A percentile compares a stretch with the other conserved stretches of the same genome.
These are phyloP conservation scores for Akanthomyces muscarius DNA, from an alignment of 2,329 filamentous ascomycete genomes.

Conservation along the genomic window DNA sequence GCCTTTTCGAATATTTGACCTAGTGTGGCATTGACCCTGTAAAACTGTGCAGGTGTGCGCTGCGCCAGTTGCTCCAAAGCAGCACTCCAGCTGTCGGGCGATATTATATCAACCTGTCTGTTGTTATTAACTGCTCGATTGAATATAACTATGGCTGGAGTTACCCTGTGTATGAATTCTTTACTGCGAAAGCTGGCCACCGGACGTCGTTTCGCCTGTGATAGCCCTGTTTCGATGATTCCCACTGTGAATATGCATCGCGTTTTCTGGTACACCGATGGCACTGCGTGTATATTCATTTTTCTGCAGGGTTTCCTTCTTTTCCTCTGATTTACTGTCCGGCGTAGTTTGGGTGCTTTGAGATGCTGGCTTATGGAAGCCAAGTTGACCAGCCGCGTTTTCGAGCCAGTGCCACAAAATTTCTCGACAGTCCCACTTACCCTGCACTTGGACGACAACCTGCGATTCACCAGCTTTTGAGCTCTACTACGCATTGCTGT, in stretches of 20 bases:
- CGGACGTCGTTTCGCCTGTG: conserved; percentile 1
- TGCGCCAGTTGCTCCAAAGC: conserved; percentile 50
- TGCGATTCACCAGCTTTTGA: background rate
- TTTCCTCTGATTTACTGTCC: background rate
- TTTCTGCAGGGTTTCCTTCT: background rate
- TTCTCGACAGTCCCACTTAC: conserved; percentile 12
- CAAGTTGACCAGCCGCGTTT: background rate
- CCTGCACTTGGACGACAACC: background rate
- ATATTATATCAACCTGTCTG: conserved; percentile 62
- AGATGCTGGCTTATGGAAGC: background rate
- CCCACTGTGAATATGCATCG: conserved; percentile 70
- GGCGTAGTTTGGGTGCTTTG: background rate
- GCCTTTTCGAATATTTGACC: conserved; percentile 65
- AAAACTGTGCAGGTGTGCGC: conserved; percentile 47
- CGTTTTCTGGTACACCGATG: conserved; percentile 49
- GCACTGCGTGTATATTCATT: conserved; percentile 45
- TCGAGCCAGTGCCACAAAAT: background rate
- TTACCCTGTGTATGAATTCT: conserved; percentile 54
- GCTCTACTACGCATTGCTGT: background rate
- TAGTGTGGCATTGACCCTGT: conserved; percentile 68
- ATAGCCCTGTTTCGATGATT: background rate
- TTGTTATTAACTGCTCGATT: background rate
- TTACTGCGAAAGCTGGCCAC: background rate
- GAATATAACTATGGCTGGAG: background rate
- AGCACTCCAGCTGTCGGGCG: conserved; percentile 60